Base-by-base conservation (phyloP, 208 protist genomes). In the Acanthamoeba castellanii region DNA sequence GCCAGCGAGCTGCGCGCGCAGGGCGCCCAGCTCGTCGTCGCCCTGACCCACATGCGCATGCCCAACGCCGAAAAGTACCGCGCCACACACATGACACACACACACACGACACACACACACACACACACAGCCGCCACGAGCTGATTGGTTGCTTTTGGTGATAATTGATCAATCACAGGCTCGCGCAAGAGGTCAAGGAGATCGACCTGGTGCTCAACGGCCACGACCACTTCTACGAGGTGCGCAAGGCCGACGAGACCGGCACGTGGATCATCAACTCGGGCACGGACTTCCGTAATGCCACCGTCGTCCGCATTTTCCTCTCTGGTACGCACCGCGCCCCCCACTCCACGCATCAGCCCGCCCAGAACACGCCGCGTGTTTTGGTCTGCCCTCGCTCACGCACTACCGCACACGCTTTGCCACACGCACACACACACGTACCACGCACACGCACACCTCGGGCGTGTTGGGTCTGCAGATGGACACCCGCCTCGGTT, bases 181-280 rank as follows among this genome's bases (percentile, higher is more conserved):
- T 93, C 25, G 88, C 64, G 37, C 37, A 78, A 32, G 50, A 93
- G 27, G 88, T 93, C 88, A 47, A 47, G 30, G 88, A 93, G 5
- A 93, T 93, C 42, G 88, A 93, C 27, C 68, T 93, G 25, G 68
- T 93, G 6, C 88, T 93, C 50, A 59, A 59, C 25, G 91, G 91
- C 5, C 91, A 94, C 32, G 91, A 94, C n/a, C 91, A 94, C 91
- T 87, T 88, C 55, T 94, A 94, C 57, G 91, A 94, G 55, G 32
- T 59, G 82, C 32, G 57, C n/a, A 59, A 59, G 27, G 55, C 70
- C 70, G 70, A 78, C 32, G 70, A 78, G 37, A 78, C 70, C 32
- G 70, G 70, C 13, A 72, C 55, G 25, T 93, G 68, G 88, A 42
- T 94, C 34, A 45, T 94, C 52, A 94, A 94, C 32, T 61, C 37